These are phyloP conservation scores for Colletotrichum sp. DNA, from an alignment of 2,329 filamentous ascomycete genomes.

Conservation along the genomic window DNA sequence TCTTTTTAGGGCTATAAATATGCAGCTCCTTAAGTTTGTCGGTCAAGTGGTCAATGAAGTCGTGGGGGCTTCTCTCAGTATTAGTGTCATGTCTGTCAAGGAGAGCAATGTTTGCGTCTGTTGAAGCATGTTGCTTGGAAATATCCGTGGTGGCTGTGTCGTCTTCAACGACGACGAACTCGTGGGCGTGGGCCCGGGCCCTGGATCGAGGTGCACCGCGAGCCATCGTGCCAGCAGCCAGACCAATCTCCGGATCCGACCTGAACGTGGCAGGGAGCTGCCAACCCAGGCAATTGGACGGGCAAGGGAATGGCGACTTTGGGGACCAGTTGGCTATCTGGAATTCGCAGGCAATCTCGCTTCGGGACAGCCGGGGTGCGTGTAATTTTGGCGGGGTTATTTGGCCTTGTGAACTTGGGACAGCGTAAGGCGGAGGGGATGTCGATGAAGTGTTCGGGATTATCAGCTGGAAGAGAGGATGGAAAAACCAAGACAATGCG, in stretches of 20 bases:
- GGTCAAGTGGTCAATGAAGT: slow-evolving; percentile 34
- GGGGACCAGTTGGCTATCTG: background rate
- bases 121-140: background rate
- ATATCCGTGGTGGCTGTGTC: background rate
- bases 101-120: slow-evolving; percentile 9
- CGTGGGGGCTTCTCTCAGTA: slow-evolving; percentile 27
- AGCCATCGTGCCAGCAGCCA: background rate
- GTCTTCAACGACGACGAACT: slow-evolving; percentile 9
- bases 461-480: background rate
- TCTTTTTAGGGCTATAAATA: slow-evolving; percentile 20
- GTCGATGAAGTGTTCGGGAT: background rate
- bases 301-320: background rate
- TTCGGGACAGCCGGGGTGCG: slow-evolving; percentile 10
- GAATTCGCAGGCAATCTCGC: slow-evolving; percentile 12
- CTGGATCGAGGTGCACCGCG: slow-evolving; percentile 6
- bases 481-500: background rate
- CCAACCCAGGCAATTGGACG: slow-evolving; percentile 1
- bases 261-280: slow-evolving; percentile 2
- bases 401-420: background rate
- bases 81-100: slow-evolving; percentile 34
- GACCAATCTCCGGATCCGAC: slow-evolving; percentile 19
- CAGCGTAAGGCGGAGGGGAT: background rate
- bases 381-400: background rate
- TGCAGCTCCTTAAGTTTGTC: slow-evolving; percentile 37
- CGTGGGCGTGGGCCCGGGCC: background rate